Evolutionary conservation across 176 grass and related monocot genomes (phyloP), one percentile per base, ranked within the genome.

Genomic region (Aechmea fasciata): DNA sequence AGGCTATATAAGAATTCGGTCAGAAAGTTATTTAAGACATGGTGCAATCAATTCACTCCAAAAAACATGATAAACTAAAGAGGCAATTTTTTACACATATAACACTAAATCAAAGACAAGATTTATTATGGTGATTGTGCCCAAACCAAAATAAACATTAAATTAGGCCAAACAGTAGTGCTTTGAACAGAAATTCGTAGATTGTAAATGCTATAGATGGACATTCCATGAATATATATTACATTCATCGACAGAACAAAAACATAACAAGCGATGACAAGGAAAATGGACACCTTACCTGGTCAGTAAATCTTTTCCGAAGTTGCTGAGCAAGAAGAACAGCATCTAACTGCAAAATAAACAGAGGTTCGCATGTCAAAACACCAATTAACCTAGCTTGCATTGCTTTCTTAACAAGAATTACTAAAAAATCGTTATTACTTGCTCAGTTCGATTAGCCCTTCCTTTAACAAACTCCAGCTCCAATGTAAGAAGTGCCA

Each of bases 311-410:
- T 79, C 82, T 93, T 70, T 87, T 99, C 14, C 82, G 82, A 9
- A 99, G 78, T 74, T 93, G 95, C 80, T 93, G 87, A 20, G 84
- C 66, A 78, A 99, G 89, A 71, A 99, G 67, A 73, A 88, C 84
- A 62, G 95, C 95, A 90, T 99, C 95, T 71, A 99, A 80, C 95
- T 99, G 74, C 64, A 73, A 68, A 77, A 50, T 6, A 59, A 69
- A 49, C 25, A 61, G 29, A 25, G 23, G 29, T 57, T 15, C 33
- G 1, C 4, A 41, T 41, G 33, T 29, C 18, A 77, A 14, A 50
- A 61, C 29, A 69, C 13, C 62, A 59, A 50, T 68, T 52, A 63
- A 29, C 52, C 49, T 71, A 70, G 26, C 5, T 13, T 55, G 29
- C 23, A 11, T 28, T 72, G 48, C 14, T 25, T 70, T 50, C 26